Evolutionary conservation across 352 stramenopile genomes (phyloP).

Genomic region (Phytophthora niederhauseri): DNA sequence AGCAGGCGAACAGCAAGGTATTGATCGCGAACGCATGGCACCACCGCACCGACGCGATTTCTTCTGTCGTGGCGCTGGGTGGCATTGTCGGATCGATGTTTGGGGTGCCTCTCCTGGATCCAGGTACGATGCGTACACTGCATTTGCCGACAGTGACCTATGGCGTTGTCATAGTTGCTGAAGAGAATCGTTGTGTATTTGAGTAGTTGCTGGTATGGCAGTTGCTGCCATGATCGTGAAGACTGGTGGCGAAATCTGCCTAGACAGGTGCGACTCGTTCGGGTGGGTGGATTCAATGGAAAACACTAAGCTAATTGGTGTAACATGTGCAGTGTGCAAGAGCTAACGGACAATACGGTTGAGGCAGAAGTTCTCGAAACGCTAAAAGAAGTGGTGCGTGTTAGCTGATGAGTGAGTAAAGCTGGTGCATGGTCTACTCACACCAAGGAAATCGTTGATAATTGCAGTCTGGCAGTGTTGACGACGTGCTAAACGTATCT

Average conservation of each 20-base stretch:
- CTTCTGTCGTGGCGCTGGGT: constrained; percentile 86
- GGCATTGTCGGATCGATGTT: constrained; percentile 79
- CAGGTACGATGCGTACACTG: constrained; percentile 47
- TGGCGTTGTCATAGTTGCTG: neutral
- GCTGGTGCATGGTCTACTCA: neutral
- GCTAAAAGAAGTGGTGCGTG: constrained; percentile 69
- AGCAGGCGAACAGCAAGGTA: constrained; percentile 94
- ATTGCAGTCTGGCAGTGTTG: constrained; percentile 72
- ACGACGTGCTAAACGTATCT: constrained; percentile 80
- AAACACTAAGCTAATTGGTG: neutral
- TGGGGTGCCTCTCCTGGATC: constrained; percentile 74
- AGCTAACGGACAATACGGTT: constrained; percentile 87
- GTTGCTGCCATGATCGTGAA: constrained; percentile 92
- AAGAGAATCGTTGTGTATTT: neutral
- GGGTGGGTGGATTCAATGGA: neutral
- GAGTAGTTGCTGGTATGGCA: constrained; percentile 74
- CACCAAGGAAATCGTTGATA: neutral
- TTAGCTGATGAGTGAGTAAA: neutral
- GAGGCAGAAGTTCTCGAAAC: constrained; percentile 81
- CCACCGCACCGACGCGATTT: constrained; percentile 91
- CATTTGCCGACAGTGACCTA: neutral
- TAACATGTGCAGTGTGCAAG: constrained; percentile 55
- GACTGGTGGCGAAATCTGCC: constrained; percentile 81
- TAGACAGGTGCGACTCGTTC: constrained; percentile 58
- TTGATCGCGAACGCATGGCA: constrained; percentile 99